phyloP scores from a whole-genome alignment of 2,329 filamentous ascomycete species.

The Pseudocercospora pini-densiflorae region DNA sequence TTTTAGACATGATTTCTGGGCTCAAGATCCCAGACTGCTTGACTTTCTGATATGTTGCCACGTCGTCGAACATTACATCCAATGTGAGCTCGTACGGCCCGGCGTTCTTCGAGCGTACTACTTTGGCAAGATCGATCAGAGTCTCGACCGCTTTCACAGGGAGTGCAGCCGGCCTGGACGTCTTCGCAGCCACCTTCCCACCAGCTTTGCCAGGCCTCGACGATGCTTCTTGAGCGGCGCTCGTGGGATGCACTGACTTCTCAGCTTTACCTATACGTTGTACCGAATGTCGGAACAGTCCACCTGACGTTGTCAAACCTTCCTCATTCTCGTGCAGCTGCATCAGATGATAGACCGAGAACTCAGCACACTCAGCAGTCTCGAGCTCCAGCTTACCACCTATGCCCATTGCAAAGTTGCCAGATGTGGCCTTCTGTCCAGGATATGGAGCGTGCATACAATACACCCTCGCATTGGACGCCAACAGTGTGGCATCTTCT shows the following conservation, averaged over 20 bases:
- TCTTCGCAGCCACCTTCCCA: background rate
- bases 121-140: conserved; percentile 3
- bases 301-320: background rate
- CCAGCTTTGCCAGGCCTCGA: background rate
- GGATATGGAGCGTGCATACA: conserved; percentile 10
- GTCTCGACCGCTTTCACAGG: background rate
- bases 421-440: conserved; percentile 12
- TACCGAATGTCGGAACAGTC: background rate
- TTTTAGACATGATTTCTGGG: conserved; percentile 30
- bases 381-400: conserved; percentile 7
- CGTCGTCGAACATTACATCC: conserved; percentile 51
- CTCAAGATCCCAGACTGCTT: conserved; percentile 41
- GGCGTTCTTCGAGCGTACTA: conserved; percentile 58
- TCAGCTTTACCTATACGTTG: conserved; percentile 1
- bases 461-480: background rate
- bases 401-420: conserved; percentile 12
- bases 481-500: conserved; percentile 7
- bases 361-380: conserved; percentile 5
- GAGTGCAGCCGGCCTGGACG: background rate
- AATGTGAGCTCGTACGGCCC: conserved; percentile 59
- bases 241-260: background rate
- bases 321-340: conserved; percentile 5
- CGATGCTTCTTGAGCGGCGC: background rate
- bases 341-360: conserved; percentile 12
- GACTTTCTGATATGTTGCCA: background rate